Base-by-base conservation (phyloP, 768 basidiomycete genomes). In the Phlegmacium glaucopus region DNA sequence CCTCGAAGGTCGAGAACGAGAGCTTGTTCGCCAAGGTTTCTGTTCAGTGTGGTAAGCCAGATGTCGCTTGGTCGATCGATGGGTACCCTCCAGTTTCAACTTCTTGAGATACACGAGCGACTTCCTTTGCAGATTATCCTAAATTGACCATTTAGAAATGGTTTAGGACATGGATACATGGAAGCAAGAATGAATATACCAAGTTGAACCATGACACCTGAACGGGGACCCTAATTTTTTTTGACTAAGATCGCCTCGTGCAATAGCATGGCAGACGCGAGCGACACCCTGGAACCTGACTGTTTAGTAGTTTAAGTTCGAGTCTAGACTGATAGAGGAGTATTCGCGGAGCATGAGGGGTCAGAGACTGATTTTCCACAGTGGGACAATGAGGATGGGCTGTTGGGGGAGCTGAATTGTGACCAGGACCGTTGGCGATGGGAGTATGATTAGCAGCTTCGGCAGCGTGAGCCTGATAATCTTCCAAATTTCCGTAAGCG, bases 11-110 rank as follows among this genome's bases (percentile, higher is more conserved):
- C 90, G 22, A 88, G 65, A 13, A 94, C 92, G 49, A 86, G 74
- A 17, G 91, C 90, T 59, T 92, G 90, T 10, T 89, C 90, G 41
- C 90, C 90, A 44, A 93, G 72, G 78, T 89, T 88, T 2, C 92
- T 92, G 39, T n/a, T 22, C 28, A 39, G 8, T 6, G 42, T 12
- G 10, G 49, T 13, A n/a, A 9, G 13, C n/a, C n/a, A n/a, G n/a
- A n/a, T n/a, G n/a, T n/a, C n/a, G n/a, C n/a, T n/a, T n/a, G n/a
- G n/a, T n/a, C n/a, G n/a, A n/a, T n/a, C n/a, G n/a, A n/a, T n/a
- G n/a, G n/a, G n/a, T n/a, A n/a, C n/a, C n/a, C n/a, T n/a, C n/a
- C n/a, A n/a, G n/a, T n/a, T n/a, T n/a, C n/a, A n/a, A n/a, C n/a
- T n/a, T n/a, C n/a, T n/a, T n/a, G n/a, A n/a, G n/a, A n/a, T n/a